Base-by-base conservation (phyloP, 495 filamentous ascomycete species). In the Lasiosphaeris hirsuta region DNA sequence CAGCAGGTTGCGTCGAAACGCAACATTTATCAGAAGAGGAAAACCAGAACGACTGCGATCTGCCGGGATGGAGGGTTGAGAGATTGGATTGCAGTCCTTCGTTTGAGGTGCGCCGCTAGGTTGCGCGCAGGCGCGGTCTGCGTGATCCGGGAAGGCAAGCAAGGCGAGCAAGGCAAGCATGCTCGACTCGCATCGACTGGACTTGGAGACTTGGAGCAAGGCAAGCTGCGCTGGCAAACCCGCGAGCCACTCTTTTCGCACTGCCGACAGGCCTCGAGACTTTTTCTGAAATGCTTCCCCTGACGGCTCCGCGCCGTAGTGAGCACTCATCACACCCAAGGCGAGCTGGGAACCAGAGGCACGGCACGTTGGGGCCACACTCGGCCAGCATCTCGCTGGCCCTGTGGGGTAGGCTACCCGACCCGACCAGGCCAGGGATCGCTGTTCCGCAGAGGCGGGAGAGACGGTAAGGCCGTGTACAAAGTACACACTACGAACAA, bases 61-160 rank as follows among this genome's bases (percentile, higher is more conserved):
- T 57, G 47, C 55, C 55, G 55, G 55, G 42, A 55, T 55, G 53
- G 53, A 42, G 55, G 45, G 45, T 36, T 10, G 46, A 57, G 41
- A 57, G 40, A 42, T 43, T 57, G 55, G 46, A 57, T 55, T 41
- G 52, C 37, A 56, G 36, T 38, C 17, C 17, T 40, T 40, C 43
- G 44, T 56, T 56, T 56, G 54, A 45, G 37, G 51, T 37, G 23
- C 46, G 53, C 53, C n/a, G n/a, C n/a, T n/a, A 55, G 53, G 14
- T 13, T 55, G 17, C 38, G 41, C 46, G 53, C 53, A 55, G 53
- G 15, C 38, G 53, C 53, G 53, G 53, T 42, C 53, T 42, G 53
- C 35, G 15, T 15, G 49, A 11, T 37, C n/a, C 18, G 8, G 33
- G 19, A 49, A 35, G 23, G 23, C n/a, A 35, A 23, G 23, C 23